These are phyloP conservation scores for Amanita molliuscula DNA, from an alignment of 768 basidiomycete genomes.

Conservation along the genomic window DNA sequence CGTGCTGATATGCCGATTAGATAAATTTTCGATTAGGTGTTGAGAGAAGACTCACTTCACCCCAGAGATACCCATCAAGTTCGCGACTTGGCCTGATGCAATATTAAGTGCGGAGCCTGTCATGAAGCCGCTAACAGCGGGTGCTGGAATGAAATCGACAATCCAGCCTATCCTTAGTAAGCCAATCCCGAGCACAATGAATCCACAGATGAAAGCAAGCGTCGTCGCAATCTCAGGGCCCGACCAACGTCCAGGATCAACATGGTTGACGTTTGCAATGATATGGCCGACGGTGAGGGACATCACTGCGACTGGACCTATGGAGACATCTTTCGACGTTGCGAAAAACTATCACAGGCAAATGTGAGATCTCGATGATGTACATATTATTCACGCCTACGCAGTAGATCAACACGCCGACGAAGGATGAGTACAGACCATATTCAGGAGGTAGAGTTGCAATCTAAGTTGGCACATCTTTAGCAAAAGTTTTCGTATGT, in stretches of 20 bases:
- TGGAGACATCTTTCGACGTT: constrained; percentile 98
- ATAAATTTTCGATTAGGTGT: background rate
- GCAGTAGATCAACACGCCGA: constrained; percentile 79
- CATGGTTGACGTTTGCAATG: constrained; percentile 50
- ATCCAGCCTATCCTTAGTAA: constrained; percentile 87
- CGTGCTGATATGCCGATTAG: constrained; percentile 40
- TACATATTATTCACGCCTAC: constrained; percentile 27
- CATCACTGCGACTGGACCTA: constrained; percentile 99
- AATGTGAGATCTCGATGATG: constrained; percentile 1
- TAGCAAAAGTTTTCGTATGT: background rate
- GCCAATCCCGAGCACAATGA: constrained; percentile 86
- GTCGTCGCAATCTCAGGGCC: constrained; percentile 74
- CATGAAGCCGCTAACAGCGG: constrained; percentile 88
- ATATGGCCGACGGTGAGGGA: constrained; percentile 80
- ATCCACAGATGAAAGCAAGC: constrained; percentile 80
- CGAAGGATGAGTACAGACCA: constrained; percentile 89
- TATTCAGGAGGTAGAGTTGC: constrained; percentile 82
- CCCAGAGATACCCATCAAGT: constrained; percentile 77
- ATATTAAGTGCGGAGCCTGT: constrained; percentile 97
- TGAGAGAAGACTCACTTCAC: constrained; percentile 51
- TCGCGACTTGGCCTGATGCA: constrained; percentile 79
- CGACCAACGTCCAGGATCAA: constrained; percentile 47
- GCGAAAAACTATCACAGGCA: constrained; percentile 64
- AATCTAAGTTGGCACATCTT: constrained; percentile 33
- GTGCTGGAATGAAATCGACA: constrained; percentile 87